Evolutionary conservation across 257 asterid genomes (phyloP).

Genomic region (Solanum etuberosum): DNA sequence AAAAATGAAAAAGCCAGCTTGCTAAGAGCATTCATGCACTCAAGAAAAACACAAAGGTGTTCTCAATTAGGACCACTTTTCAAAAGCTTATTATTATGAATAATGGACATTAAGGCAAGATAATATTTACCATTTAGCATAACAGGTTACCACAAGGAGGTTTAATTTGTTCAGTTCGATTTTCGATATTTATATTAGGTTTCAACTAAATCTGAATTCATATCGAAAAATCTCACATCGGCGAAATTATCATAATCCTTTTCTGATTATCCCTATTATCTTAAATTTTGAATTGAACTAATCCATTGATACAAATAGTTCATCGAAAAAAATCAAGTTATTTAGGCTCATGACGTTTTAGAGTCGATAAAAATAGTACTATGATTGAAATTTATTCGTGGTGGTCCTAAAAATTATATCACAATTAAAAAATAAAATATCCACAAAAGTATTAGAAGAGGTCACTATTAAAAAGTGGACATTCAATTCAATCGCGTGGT

Average conservation of each 20-base stretch:
- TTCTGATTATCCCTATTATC: background rate
- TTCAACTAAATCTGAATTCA: no score
- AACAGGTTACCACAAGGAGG: background rate
- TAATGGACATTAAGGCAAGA: background rate
- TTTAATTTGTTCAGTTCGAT: no score
- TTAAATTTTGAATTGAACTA: background rate
- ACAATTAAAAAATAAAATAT: background rate
- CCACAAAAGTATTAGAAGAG: background rate
- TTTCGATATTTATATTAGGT: accelerated
- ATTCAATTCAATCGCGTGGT: background rate
- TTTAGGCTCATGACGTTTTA: background rate
- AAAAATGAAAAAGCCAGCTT: background rate
- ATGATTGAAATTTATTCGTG: background rate
- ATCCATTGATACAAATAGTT: background rate
- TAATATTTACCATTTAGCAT: background rate
- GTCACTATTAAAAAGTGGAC: background rate
- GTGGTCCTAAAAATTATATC: background rate
- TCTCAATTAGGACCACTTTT: background rate
- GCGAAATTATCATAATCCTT: no score
- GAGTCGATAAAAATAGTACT: background rate
- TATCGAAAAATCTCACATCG: background rate
- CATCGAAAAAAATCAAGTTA: background rate
- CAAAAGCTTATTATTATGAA: background rate
- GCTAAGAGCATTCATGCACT: background rate
- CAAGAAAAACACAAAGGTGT: background rate